Conservation (phyloP, 2,329 filamentous ascomycete genomes). For the Dactylellina leptospora region DNA sequence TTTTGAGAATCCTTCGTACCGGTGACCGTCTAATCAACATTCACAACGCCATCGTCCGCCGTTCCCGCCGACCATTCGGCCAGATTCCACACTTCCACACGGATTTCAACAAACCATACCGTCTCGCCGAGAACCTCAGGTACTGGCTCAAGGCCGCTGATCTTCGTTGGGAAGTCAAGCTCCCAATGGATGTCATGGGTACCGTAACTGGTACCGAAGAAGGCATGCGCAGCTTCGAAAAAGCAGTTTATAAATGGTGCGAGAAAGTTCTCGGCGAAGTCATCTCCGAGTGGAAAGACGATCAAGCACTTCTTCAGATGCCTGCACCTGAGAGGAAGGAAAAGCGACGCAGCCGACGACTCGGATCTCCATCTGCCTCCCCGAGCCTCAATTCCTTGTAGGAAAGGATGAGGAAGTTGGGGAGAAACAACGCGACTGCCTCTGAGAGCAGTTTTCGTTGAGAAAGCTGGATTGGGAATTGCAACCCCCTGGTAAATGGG, state of each 20-base stretch:
- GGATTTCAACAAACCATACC: constrained; percentile 94
- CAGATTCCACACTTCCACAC: constrained; percentile 87
- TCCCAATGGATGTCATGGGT: constrained; percentile 84
- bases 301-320: constrained; percentile 61
- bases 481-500: constrained; percentile 7
- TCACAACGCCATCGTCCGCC: constrained; percentile 87
- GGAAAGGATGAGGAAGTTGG: not conserved
- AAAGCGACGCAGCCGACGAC: constrained; percentile 48
- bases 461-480: constrained; percentile 12
- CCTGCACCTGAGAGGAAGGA: constrained; percentile 58
- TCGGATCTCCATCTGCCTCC: constrained; percentile 37
- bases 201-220: constrained; percentile 77
- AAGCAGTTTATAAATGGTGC: constrained; percentile 84
- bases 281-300: constrained; percentile 72
- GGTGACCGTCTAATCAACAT: constrained; percentile 83
- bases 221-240: constrained; percentile 83
- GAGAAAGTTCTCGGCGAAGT: constrained; percentile 83
- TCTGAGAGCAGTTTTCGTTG: constrained; percentile 18
- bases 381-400: constrained; percentile 19
- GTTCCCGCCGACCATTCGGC: constrained; percentile 85
- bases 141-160: constrained; percentile 98
- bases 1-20: constrained; percentile 77
- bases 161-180: constrained; percentile 85
- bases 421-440: constrained; percentile 26
- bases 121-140: constrained; percentile 88